Evolutionary conservation across 2,329 filamentous ascomycete species (phyloP), one percentile per base, ranked within the genome.

Genomic region (Trichoderma polysporum): DNA sequence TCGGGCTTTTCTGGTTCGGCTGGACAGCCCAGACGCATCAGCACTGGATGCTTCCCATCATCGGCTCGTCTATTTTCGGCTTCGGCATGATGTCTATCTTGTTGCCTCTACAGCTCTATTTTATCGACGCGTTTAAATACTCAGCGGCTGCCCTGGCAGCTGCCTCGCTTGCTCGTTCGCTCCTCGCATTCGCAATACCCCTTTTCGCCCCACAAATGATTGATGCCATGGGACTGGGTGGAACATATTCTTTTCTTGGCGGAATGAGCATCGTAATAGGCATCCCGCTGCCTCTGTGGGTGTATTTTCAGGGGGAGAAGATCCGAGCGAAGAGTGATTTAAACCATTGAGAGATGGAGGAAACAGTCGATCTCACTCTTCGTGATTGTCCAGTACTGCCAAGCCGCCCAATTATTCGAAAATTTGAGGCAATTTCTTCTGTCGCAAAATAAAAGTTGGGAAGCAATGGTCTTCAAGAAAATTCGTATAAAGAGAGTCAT

Each of bases 31-130:
- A 68, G 41, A 60, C 60, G 4, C 68, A 64, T 2, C 61, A 69
- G 25, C 72, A 74, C 45, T 75, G 73, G 73, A 72, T 74, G 9
- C 68, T 70, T 15, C 73, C 71, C 31, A 73, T 72, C 22, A 67
- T 75, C 4, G 80, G 79, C 0, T 83, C 82, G 0, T 73, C 77
- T 0, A 74, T 86, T 37, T 56, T 64, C 31, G 39, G 58, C 3
- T 63, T 64, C 17, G 58, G 50, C 37, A 37, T 64, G 50, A 64
- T 47, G 37, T 63, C 35, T 22, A 66, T 62, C 29, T 8, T 66
- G 9, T 6, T 66, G 57, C 64, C 57, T 9, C 57, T 66, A 27
- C 25, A 66, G 33, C 57, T 66, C 17, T 66, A 66, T 12, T 39
- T 56, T 2, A 22, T 63, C 8, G 35, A 63, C 6, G 49, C 49